Evolutionary conservation across 345 rosid species (phyloP), one percentile per base, ranked within the genome.

Genomic region (Brassica cretica): DNA sequence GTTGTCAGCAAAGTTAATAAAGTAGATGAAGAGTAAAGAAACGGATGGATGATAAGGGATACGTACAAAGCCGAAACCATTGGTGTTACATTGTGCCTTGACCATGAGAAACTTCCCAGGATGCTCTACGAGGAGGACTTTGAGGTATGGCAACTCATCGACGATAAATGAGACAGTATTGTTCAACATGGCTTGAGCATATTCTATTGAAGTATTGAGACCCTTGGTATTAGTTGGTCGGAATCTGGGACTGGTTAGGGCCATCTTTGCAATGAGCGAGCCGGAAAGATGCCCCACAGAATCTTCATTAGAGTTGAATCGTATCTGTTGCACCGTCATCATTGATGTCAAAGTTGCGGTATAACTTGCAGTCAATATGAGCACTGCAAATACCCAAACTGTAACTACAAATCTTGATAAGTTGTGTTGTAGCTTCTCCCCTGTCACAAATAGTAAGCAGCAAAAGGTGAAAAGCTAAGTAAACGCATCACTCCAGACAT

Each of bases 311-410:
- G 30, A 67, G 19, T 66, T 69, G 9, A 77, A 66, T 39, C 81
- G 76, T 70, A 88, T 56, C 35, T 74, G 81, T 53, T 72, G 81
- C 0, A 88, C 82, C 3, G 89, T 88, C 68, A 85, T 41, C 67
- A 85, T 66, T 9, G 88, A 84, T 29, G 88, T 70, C 8, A 88
- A 74, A 16, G 83, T 87, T 44, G 92, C 89, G 1, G 86, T 85
- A 55, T 88, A 88, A 64, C 89, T 86, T 59, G 86, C 69, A 1
- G 87, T 76, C 27, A 88, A 32, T 61, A 87, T 84, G 8, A 88
- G 84, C 8, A 87, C 88, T 32, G 81, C 81, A 71, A 86, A 86
- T n/a, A 81, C 18, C 92, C 94, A 87, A 70, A 90, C 75, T 30
- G 82, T 84, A 68, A 90, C 71, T 66, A 88, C 87, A 71, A 87